Percentiles rank a stretch among this genome's conserved stretches.
Evolutionary conservation across 2,329 filamentous ascomycete species (phyloP).

Genomic region (Colletotrichum truncatum): DNA sequence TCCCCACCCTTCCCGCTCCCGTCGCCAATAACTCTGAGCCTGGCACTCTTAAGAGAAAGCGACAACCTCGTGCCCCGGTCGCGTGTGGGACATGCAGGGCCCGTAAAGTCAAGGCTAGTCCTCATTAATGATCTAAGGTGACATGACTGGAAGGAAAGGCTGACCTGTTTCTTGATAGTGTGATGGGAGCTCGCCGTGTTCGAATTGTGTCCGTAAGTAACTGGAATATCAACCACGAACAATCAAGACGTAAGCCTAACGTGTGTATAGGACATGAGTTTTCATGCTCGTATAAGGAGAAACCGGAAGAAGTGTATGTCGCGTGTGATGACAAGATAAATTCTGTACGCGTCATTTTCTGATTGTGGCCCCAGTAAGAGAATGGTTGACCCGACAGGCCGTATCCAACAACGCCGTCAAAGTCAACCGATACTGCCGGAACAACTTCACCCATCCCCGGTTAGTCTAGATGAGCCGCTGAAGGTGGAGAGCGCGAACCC

Average conservation of each 20-base stretch:
- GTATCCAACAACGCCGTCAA: slow-evolving; percentile 12
- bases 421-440: neutral
- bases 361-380: neutral
- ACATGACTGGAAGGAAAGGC: neutral
- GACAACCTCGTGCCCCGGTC: slow-evolving; percentile 19
- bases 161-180: slow-evolving; percentile 7
- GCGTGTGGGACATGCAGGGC: slow-evolving; percentile 28
- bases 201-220: slow-evolving; percentile 28
- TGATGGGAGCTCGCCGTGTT: slow-evolving; percentile 25
- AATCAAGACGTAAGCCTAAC: neutral
- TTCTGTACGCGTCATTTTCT: neutral
- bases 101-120: slow-evolving; percentile 29
- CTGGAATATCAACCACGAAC: neutral
- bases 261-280: slow-evolving; percentile 14
- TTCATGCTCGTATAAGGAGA: slow-evolving; percentile 23
- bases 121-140: too few relatives aligned
- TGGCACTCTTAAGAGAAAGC: slow-evolving; percentile 22
- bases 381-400: neutral
- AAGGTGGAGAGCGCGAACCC: neutral
- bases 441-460: slow-evolving; percentile 12
- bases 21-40: slow-evolving; percentile 12
- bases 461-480: slow-evolving; percentile 22
- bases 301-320: slow-evolving; percentile 6
- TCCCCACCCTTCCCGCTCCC: neutral
- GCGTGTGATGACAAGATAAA: neutral